phyloP scores from a whole-genome alignment of 805 yeast species.

The Zygosaccharomyces rouxii region DNA sequence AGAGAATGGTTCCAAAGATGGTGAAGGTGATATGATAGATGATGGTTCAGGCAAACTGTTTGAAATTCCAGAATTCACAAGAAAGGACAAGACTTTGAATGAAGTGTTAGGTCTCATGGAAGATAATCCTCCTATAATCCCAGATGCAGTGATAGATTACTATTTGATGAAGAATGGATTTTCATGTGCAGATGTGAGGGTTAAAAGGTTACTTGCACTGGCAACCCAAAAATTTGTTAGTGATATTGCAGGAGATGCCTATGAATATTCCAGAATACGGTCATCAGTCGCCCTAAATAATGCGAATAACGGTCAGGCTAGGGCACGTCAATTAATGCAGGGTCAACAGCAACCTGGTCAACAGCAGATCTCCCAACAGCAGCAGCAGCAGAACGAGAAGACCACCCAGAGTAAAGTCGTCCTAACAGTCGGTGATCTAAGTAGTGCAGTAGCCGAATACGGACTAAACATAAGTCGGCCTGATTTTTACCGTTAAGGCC shows the following conservation, averaged over 20 bases:
- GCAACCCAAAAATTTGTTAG: conserved; percentile 95
- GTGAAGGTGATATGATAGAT: conserved; percentile 26
- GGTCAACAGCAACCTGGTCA: conserved; percentile 52
- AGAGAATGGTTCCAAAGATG: conserved; percentile 16
- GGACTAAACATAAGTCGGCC: conserved; percentile 88
- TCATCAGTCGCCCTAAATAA: conserved; percentile 84
- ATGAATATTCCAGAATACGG: conserved; percentile 88
- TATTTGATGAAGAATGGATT: conserved; percentile 83
- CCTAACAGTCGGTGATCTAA: conserved; percentile 86
- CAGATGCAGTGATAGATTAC: conserved; percentile 94
- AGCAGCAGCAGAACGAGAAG: conserved; percentile 42
- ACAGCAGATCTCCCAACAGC: conserved; percentile 36
- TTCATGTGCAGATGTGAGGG: conserved; percentile 68
- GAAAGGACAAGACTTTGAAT: conserved; percentile 75
- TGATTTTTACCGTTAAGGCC: conserved; percentile 79
- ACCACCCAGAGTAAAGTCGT: conserved; percentile 64
- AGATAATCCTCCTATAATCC: conserved; percentile 91
- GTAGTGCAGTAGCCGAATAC: conserved; percentile 89
- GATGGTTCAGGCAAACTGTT: conserved; percentile 36
- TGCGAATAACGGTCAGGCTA: conserved; percentile 77
- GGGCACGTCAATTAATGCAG: conserved; percentile 73
- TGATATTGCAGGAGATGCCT: conserved; percentile 94
- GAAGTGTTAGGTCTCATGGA: conserved; percentile 88
- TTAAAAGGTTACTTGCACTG: conserved; percentile 79
- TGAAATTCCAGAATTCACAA: conserved; percentile 61